Percentiles rank a stretch among this genome's conserved stretches.
Conservation (phyloP, 179 eudicot genomes). For the Nepenthes alata region DNA sequence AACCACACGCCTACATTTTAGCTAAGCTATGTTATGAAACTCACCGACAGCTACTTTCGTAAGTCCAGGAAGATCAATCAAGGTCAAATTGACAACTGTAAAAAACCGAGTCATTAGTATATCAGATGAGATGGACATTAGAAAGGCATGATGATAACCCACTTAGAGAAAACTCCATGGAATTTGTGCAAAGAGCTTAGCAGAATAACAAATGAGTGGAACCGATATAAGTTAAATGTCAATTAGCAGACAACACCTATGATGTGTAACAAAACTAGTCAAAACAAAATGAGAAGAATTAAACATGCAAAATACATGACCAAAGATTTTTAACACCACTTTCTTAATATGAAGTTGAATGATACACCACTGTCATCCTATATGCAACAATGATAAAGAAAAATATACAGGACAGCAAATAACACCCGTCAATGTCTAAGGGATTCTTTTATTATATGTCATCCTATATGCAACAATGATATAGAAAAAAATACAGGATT, state of each 20-base stretch:
- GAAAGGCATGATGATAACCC: not conserved
- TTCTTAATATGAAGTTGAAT: no score
- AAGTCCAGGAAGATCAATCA: conserved; percentile 98
- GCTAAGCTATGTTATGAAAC: conserved; percentile 12
- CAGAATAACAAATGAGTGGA: not conserved
- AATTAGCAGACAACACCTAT: no score
- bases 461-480: no score
- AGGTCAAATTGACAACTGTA: conserved; percentile 94
- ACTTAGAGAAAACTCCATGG: not conserved
- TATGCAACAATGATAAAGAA: not conserved
- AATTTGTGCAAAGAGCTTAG: not conserved
- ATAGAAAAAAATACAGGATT: not conserved
- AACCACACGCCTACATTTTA: not conserved
- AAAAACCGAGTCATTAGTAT: not conserved
- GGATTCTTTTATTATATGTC: no score
- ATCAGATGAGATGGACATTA: not conserved
- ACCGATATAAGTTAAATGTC: no score
- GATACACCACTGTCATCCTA: no score
- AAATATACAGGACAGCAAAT: not conserved
- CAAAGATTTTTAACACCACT: no score
- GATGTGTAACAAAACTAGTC: no score
- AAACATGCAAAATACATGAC: no score
- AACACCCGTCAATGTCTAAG: no score
- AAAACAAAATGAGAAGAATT: no score
- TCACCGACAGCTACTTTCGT: conserved; percentile 98